A percentile compares a stretch with the other conserved stretches of the same genome.
Conservation (phyloP, 1,284 basidiomycete genomes). For the Phylloporus gajari region DNA sequence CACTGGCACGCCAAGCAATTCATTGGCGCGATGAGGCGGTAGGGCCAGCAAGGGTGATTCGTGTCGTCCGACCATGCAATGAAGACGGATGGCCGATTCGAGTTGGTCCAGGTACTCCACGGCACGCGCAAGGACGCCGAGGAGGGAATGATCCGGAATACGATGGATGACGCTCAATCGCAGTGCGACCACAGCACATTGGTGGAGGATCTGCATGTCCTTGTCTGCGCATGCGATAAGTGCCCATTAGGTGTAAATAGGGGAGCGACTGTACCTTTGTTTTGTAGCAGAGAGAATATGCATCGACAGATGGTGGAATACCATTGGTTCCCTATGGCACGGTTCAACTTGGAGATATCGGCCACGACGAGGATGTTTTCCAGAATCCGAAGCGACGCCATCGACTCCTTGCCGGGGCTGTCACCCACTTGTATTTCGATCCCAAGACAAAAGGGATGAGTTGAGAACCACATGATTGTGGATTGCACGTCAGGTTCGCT, state of each 20-base stretch:
- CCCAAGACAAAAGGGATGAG: constrained; percentile 79
- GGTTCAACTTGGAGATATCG: constrained; percentile 55
- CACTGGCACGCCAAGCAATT: constrained; percentile 48
- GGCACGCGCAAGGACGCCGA: constrained; percentile 47
- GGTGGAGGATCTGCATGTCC: constrained; percentile 32
- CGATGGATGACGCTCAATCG: constrained; percentile 30
- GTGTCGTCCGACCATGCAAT: neutral
- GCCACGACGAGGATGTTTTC: constrained; percentile 68
- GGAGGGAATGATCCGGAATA: constrained; percentile 13
- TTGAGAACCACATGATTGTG: constrained; percentile 77
- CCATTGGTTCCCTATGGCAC: constrained; percentile 67
- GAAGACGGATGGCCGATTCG: constrained; percentile 46
- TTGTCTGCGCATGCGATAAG: constrained; percentile 25
- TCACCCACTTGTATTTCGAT: constrained; percentile 74
- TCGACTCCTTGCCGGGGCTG: constrained; percentile 47
- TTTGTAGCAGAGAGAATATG: constrained; percentile 53
- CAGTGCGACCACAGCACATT: constrained; percentile 24
- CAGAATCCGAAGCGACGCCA: constrained; percentile 75
- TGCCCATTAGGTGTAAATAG: neutral
- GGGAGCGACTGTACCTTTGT: constrained; percentile 24
- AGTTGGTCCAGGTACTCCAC: constrained; percentile 48
- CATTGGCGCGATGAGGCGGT: constrained; percentile 53
- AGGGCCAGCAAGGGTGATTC: neutral
- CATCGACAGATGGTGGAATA: constrained; percentile 62
- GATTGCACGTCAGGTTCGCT: constrained; percentile 73